Evolutionary conservation across 208 protist species (phyloP), one percentile per base, ranked within the genome.

Genomic region (Leishmania tarentolae): DNA sequence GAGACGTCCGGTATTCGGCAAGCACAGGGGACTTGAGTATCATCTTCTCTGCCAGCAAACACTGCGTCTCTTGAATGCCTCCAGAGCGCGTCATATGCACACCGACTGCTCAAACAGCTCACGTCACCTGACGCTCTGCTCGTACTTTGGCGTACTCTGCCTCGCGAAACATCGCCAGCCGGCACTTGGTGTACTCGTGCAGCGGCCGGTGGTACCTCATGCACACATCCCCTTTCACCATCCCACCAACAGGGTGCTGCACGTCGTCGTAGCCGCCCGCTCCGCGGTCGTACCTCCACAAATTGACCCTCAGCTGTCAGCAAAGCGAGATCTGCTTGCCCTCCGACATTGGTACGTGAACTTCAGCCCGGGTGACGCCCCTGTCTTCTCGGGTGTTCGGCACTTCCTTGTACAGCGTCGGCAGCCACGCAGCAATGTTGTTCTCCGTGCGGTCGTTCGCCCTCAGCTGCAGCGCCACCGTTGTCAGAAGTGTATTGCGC

Each of bases 41-140:
- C 47, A 52, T 52, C 47, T 15, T 52, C 47, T 52, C 47, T 24
- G 28, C 24, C 24, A 31, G 57, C 57, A 63, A 86, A 7, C 92
- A 95, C 79, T 97, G 93, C 57, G 86, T 91, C 82, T 97, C 93
- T 82, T 98, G 91, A 9, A 98, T 81, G 28, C 83, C 88, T 35
- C 94, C 82, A 19, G 88, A 92, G n/a, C 94, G 87, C 7, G 87
- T 88, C 17, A 71, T 40, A 71, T 40, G 63, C 82, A 81, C 3
- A 94, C 90, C 0, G 94, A 92, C 82, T 95, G 91, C n/a, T 81
- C 86, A 19, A 35, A 40, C 76, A 95, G 75, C 21, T 57, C 84
- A 6, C 46, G 28, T 13, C 91, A 90, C 4, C 93, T 90, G 79
- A 86, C 91, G 76, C 68, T 80, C 46, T 84, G 76, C 71, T 72